Percentiles rank a stretch among this genome's conserved stretches.
These are phyloP conservation scores for Pseudozyma tsukubaensis DNA, from an alignment of 1,284 basidiomycete species.

Conservation along the genomic window DNA sequence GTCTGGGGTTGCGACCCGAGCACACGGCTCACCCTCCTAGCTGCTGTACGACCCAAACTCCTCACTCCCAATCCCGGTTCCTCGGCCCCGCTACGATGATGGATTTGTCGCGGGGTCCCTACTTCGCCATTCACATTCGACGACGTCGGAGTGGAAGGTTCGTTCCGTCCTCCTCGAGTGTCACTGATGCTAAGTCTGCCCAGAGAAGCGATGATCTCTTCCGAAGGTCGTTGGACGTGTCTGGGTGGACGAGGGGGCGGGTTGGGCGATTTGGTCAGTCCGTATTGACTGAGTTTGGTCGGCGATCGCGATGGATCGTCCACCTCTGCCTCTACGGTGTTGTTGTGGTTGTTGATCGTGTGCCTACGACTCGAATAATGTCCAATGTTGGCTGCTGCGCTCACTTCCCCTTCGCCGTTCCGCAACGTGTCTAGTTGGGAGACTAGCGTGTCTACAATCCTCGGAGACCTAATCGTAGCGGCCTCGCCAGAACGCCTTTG, in stretches of 20 bases:
- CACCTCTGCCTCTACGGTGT: neutral
- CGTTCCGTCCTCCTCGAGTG: neutral
- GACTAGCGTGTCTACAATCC: constrained; percentile 27
- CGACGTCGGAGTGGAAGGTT: constrained; percentile 18
- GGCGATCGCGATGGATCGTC: constrained; percentile 7
- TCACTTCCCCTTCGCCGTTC: constrained; percentile 1
- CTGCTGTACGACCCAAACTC: constrained; percentile 31
- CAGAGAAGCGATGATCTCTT: constrained; percentile 22
- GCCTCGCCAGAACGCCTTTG: constrained; percentile 6
- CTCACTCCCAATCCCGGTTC: constrained; percentile 10
- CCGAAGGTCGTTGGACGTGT: constrained; percentile 27
- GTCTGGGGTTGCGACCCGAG: constrained; percentile 13
- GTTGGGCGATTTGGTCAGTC: constrained; percentile 21
- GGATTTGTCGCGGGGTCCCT: constrained; percentile 19
- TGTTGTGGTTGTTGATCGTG: constrained; percentile 19
- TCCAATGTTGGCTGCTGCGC: neutral
- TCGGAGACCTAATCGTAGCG: constrained; percentile 12
- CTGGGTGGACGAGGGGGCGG: constrained; percentile 39
- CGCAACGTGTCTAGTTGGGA: constrained; percentile 32
- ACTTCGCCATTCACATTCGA: constrained; percentile 2
- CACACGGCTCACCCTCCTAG: constrained; percentile 28
- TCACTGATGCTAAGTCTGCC: neutral
- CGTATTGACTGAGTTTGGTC: constrained; percentile 32
- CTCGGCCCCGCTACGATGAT: neutral
- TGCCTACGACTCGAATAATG: constrained; percentile 8